These are phyloP conservation scores for Dalbergia oliveri DNA, from an alignment of 306 rosid genomes.

Conservation along the genomic window DNA sequence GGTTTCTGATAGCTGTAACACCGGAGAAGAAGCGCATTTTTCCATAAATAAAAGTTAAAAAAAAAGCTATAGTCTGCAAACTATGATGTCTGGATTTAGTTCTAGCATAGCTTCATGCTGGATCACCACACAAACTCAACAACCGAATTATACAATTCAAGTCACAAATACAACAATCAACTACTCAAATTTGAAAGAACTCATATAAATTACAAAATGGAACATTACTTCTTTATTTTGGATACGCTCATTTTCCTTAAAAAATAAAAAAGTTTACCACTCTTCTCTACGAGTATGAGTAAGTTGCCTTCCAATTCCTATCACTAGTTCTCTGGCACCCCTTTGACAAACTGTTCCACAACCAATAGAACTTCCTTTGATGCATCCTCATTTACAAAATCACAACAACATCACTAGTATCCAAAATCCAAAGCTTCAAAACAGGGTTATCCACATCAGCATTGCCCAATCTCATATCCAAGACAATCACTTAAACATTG, in stretches of 20 bases:
- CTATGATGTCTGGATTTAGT: not conserved
- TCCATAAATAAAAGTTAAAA: constrained; percentile 11
- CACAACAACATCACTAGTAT: constrained; percentile 4
- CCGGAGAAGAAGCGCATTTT: not conserved
- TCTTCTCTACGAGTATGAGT: not conserved
- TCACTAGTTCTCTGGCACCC: constrained; percentile 18
- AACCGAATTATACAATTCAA: not conserved
- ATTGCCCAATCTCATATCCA: constrained; percentile 1
- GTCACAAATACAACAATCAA: constrained; percentile 24
- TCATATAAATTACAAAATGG: not conserved
- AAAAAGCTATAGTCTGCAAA: not conserved
- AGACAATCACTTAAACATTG: not conserved
- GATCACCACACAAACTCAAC: not conserved
- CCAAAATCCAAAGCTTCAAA: not conserved
- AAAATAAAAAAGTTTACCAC: not conserved
- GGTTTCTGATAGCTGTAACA: constrained; percentile 75
- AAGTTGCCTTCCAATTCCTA: constrained; percentile 7
- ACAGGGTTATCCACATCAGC: not conserved
- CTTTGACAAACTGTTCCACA: not conserved
- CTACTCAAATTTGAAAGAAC: constrained; percentile 14
- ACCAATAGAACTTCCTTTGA: not conserved
- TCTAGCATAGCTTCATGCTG: not conserved
- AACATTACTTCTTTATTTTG: not conserved
- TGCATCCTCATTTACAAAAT: constrained; percentile 4
- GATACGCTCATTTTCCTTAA: constrained; percentile 5